phyloP scores from a whole-genome alignment of 805 yeast species.

The Clavispora fructus region DNA sequence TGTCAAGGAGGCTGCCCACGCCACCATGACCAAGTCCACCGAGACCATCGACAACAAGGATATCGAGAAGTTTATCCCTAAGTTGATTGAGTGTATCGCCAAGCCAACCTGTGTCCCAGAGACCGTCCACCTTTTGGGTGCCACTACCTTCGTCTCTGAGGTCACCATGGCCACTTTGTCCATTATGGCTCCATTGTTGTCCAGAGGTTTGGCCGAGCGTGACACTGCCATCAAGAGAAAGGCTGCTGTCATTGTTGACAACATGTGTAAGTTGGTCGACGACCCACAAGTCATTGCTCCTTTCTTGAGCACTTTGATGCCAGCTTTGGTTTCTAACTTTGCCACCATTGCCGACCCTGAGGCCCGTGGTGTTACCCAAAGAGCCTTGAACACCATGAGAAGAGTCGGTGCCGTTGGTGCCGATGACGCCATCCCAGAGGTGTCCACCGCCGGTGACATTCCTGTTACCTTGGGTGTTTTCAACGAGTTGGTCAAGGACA shows the following conservation, averaged over 20 bases:
- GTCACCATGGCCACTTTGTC: conserved; percentile 99
- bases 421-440: conserved; percentile 89
- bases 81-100: conserved; percentile 94
- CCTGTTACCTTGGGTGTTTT: conserved; percentile 80
- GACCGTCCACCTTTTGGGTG: conserved; percentile 98
- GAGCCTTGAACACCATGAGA: conserved; percentile 95
- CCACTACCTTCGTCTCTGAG: conserved; percentile 98
- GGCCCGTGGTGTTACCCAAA: conserved; percentile 96
- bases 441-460: conserved; percentile 98
- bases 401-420: conserved; percentile 97
- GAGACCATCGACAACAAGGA: conserved; percentile 99
- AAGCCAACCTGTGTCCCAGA: conserved; percentile 97
- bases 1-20: conserved; percentile 94
- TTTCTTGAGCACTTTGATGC: conserved; percentile 90
- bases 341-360: conserved; percentile 99
- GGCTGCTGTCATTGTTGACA: conserved; percentile 98
- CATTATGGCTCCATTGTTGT: conserved; percentile 97
- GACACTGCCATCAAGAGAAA: conserved; percentile 99
- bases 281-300: conserved; percentile 99
- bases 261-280: conserved; percentile 99
- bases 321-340: conserved; percentile 92
- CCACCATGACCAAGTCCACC: conserved; percentile 92
- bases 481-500: conserved; percentile 62
- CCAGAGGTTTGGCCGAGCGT: conserved; percentile 99
- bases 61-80: conserved; percentile 98